phyloP scores from a whole-genome alignment of 2,329 filamentous ascomycete genomes.

The Apiospora aurea region DNA sequence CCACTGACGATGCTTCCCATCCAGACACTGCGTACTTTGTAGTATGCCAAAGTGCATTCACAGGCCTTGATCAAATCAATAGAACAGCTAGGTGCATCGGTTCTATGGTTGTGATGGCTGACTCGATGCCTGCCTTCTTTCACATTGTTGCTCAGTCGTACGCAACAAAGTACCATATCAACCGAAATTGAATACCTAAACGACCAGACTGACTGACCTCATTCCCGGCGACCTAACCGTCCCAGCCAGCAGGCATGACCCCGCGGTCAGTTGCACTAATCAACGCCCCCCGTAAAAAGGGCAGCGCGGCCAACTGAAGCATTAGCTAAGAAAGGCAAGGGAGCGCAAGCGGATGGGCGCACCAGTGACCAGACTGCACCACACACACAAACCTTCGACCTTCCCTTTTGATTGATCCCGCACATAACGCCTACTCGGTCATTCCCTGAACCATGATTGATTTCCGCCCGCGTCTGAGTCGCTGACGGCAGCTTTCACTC shows the following conservation, averaged over 20 bases:
- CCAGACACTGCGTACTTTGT: neutral
- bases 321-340: slow-evolving; percentile 18
- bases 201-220: neutral
- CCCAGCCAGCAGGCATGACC: neutral
- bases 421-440: slow-evolving; percentile 3
- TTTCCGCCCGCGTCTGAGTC: slow-evolving; percentile 1
- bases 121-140: neutral
- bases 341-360: slow-evolving; percentile 6
- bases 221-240: neutral
- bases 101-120: neutral
- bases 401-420: slow-evolving; percentile 20
- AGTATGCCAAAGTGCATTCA: neutral
- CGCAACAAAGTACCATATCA: neutral
- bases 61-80: neutral
- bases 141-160: neutral
- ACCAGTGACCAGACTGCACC: neutral
- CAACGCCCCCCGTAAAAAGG: slow-evolving; percentile 6
- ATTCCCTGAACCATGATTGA: slow-evolving; percentile 22
- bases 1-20: slow-evolving; percentile 8
- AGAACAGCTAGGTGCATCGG: neutral
- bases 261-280: slow-evolving; percentile 16
- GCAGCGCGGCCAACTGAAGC: slow-evolving; percentile 12
- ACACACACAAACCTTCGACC: slow-evolving; percentile 18
- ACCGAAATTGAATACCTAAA: neutral
- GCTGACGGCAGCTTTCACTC: slow-evolving; percentile 18